Evolutionary conservation across 331 rosid genomes (phyloP).

Genomic region (Erythrophleum ivorense): DNA sequence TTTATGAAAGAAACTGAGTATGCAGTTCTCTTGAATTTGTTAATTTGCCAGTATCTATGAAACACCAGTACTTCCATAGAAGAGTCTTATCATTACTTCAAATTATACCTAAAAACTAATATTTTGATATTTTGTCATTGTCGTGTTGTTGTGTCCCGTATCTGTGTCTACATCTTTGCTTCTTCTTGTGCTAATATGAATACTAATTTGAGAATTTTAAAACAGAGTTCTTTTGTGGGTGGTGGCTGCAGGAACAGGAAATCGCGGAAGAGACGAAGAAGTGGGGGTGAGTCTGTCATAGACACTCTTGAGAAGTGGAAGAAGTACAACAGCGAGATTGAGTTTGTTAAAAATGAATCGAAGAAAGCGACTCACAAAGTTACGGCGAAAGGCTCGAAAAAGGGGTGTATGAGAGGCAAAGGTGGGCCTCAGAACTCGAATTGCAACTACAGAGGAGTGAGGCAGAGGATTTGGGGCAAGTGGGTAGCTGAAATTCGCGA

Average conservation of each 20-base stretch:
- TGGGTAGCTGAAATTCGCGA: conserved; percentile 95
- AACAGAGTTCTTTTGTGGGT: neutral
- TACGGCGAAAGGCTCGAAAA: conserved; percentile 80
- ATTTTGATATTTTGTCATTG: neutral
- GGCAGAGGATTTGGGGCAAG: conserved; percentile 96
- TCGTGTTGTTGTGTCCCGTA: no score
- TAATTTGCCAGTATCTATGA: neutral
- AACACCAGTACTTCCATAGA: neutral
- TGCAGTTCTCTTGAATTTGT: conserved; percentile 16
- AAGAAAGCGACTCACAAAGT: conserved; percentile 36
- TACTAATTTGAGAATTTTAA: neutral
- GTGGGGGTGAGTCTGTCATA: conserved; percentile 54
- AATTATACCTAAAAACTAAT: neutral
- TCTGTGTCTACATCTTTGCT: neutral
- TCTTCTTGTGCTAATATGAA: neutral
- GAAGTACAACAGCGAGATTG: conserved; percentile 48
- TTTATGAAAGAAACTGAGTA: neutral
- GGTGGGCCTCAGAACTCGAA: conserved; percentile 86
- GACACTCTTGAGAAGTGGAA: conserved; percentile 74
- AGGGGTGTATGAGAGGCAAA: conserved; percentile 95
- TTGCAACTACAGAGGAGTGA: conserved; percentile 78
- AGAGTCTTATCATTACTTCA: neutral
- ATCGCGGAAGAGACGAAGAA: conserved; percentile 59
- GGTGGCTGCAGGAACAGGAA: conserved; percentile 51
- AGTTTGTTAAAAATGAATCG: conserved; percentile 46